Base-by-base conservation (phyloP, 345 rosid species). In the Eutrema japonicum region DNA sequence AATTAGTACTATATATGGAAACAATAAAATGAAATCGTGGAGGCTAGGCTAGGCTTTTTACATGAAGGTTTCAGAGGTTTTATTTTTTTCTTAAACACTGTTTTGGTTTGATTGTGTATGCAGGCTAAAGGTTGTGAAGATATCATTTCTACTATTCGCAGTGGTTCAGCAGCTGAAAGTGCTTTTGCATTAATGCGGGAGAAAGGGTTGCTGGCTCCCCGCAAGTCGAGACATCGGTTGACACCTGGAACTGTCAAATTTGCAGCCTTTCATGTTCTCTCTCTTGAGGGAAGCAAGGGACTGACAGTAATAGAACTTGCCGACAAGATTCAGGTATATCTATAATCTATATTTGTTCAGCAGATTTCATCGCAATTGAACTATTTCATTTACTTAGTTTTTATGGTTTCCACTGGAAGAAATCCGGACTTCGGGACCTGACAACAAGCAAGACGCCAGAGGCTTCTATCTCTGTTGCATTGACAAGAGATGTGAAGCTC, bases 221-320 rank as follows among this genome's bases (percentile, higher is more conserved):
- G 94, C 62, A 90, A 86, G 81, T 92, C 97, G 27, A 90, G 99
- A 83, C 99, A 96, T 80, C 89, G 97, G 53, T 80, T 96, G 85
- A 96, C 99, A 43, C 99, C 99, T 71, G 98, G 99, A 82, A 96
- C 99, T 49, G 99, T 96, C 69, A 92, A 96, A 77, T 96, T 96
- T 88, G 99, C 99, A 5, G 99, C 99, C 64, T 96, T 96, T 79
- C 98, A 96, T 79, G 98, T 96, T 83, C 95, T 96, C 40, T 96
- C 99, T 45, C 96, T 92, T 37, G 97, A 96, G 81, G 98, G 98
- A 66, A 79, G 89, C 87, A 89, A 89, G 77, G 99, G 99, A 46
- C 82, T 96, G 73, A 92, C 92, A 9, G 96, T 96, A 13, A 54
- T 92, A 66, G 95, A 96, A 71, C 93, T 96, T 82, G 98, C 99